Conservation (phyloP, 1,284 basidiomycete species). For the Apiotrichum gracile region DNA sequence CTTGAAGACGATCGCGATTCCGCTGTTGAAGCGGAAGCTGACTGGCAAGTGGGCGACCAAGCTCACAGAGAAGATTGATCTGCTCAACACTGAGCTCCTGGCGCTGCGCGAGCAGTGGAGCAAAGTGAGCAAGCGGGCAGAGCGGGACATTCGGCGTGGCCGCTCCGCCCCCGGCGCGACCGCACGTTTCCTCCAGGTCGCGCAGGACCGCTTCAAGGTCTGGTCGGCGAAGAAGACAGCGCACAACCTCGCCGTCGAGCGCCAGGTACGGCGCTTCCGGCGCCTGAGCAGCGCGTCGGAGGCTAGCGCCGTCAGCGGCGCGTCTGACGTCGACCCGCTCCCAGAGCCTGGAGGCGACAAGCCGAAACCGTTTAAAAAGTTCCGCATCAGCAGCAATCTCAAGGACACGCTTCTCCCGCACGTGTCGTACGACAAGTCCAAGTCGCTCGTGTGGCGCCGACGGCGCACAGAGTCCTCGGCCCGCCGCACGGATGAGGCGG, state of each 20-base stretch:
- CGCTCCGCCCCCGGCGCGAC: background rate
- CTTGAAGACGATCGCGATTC: background rate
- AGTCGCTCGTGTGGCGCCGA: slow-evolving; percentile 1
- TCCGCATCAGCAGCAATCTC: slow-evolving; percentile 4
- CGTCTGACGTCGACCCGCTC: background rate
- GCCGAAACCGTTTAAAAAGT: background rate
- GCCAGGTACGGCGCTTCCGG: background rate
- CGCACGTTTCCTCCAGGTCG: background rate
- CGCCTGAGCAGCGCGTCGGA: background rate
- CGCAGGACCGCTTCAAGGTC: background rate
- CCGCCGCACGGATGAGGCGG: background rate
- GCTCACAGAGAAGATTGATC: background rate
- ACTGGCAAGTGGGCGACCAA: background rate
- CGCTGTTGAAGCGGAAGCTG: slow-evolving; percentile 5
- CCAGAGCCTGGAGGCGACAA: background rate
- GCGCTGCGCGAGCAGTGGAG: background rate
- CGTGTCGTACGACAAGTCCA: background rate
- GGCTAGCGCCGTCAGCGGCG: background rate
- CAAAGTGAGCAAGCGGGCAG: background rate
- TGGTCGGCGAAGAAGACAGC: background rate
- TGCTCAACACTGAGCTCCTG: background rate
- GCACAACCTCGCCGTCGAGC: background rate
- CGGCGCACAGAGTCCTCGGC: background rate
- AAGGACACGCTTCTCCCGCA: slow-evolving; percentile 6
- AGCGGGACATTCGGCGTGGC: background rate